Conservation (phyloP, 2,329 filamentous ascomycete genomes). For the Clonostachys rhizophaga region DNA sequence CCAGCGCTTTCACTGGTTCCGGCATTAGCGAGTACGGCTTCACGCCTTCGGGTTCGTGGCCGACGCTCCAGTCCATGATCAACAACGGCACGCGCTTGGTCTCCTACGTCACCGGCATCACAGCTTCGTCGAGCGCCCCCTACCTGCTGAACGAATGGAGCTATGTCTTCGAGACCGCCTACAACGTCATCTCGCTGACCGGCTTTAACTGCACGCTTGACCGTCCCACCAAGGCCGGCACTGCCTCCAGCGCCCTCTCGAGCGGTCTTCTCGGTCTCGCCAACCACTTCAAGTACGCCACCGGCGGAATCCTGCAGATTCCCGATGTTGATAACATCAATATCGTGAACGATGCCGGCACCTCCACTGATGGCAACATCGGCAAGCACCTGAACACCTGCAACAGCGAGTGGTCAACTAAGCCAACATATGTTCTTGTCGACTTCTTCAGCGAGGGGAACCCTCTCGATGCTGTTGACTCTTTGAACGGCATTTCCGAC, state of each 20-base stretch:
- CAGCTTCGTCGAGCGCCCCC: slow-evolving; percentile 33
- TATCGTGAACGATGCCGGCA: slow-evolving; percentile 61
- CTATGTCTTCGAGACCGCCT: slow-evolving; percentile 70
- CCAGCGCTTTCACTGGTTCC: slow-evolving; percentile 46
- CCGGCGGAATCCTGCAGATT: slow-evolving; percentile 47
- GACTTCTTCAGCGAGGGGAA: slow-evolving; percentile 76
- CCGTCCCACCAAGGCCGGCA: slow-evolving; percentile 50
- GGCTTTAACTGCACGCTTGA: slow-evolving; percentile 71
- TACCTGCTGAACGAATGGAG: slow-evolving; percentile 61
- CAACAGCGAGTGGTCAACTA: slow-evolving; percentile 49
- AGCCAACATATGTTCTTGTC: slow-evolving; percentile 71
- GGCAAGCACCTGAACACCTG: slow-evolving; percentile 51
- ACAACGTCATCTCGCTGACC: slow-evolving; percentile 53
- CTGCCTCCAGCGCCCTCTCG: slow-evolving; percentile 46
- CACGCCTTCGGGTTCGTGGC: slow-evolving; percentile 55
- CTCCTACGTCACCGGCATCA: slow-evolving; percentile 59
- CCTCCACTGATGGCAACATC: slow-evolving; percentile 44
- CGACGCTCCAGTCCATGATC: slow-evolving; percentile 68
- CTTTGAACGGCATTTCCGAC: slow-evolving; percentile 51
- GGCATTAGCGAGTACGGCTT: slow-evolving; percentile 61
- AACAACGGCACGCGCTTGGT: slow-evolving; percentile 59
- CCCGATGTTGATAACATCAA: slow-evolving; percentile 57
- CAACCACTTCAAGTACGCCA: slow-evolving; percentile 75
- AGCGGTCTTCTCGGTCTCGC: slow-evolving; percentile 63
- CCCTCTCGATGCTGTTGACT: slow-evolving; percentile 65